These are phyloP conservation scores for Medicago lupulina DNA, from an alignment of 306 rosid species.

Conservation along the genomic window DNA sequence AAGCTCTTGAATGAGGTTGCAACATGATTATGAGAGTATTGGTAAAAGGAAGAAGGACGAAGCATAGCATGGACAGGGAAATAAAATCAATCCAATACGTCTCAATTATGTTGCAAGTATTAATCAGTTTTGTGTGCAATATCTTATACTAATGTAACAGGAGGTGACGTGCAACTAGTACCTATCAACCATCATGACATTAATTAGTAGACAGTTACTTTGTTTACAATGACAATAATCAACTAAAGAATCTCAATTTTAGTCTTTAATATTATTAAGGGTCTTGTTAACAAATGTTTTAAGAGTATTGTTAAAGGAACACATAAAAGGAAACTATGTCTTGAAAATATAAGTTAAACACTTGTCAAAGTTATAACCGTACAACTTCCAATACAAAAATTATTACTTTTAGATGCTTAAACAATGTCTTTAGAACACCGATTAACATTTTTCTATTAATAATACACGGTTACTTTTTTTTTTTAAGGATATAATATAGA, in stretches of 20 bases:
- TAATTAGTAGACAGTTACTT: neutral
- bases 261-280: too few species aligned
- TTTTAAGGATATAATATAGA: too few species aligned
- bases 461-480: too few species aligned
- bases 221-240: neutral
- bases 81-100: neutral
- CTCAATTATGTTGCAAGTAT: neutral
- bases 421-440: too few species aligned
- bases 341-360: too few species aligned
- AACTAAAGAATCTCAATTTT: neutral
- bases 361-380: too few species aligned
- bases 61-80: constrained; percentile 42
- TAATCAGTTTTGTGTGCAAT: neutral
- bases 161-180: neutral
- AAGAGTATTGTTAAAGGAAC: too few species aligned
- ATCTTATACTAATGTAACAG: neutral
- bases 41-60: constrained; percentile 42
- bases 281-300: too few species aligned
- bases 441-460: too few species aligned
- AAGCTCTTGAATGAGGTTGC: constrained; percentile 41
- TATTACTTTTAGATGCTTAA: too few species aligned
- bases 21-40: constrained; percentile 41
- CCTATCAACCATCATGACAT: neutral
- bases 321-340: too few species aligned
- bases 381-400: too few species aligned